Conservation (phyloP, 176 grass and related monocot genomes). For the Carex pumila region DNA sequence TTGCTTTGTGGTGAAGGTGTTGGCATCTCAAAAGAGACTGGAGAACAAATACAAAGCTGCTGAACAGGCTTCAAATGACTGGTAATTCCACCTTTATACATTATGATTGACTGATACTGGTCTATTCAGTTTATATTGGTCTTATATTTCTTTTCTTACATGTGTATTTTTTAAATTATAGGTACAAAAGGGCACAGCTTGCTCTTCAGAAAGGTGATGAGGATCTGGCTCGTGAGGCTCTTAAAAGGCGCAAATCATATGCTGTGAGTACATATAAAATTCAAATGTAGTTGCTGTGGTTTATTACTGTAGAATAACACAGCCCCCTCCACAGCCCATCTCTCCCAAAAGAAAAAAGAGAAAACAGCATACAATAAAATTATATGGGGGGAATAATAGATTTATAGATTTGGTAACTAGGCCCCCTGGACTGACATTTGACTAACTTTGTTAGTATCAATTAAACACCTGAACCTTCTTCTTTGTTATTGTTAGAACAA, state of each 20-base stretch:
- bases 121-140: constrained; percentile 1
- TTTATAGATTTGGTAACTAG: not conserved
- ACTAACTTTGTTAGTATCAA: not conserved
- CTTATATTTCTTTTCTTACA: constrained; percentile 21
- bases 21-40: constrained; percentile 88
- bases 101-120: not conserved
- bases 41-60: constrained; percentile 98
- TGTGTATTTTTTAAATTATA: constrained; percentile 27
- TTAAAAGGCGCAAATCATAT: constrained; percentile 98
- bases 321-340: not conserved
- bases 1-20: constrained; percentile 54
- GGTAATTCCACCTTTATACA: constrained; percentile 42
- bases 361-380: not conserved
- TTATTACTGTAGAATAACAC: not conserved
- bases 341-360: not conserved
- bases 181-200: constrained; percentile 90
- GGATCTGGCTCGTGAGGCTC: constrained; percentile 95
- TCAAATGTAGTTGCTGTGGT: not conserved
- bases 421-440: not conserved
- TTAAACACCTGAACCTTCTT: not conserved
- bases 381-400: not conserved
- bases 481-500: not conserved
- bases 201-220: constrained; percentile 97
- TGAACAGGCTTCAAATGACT: constrained; percentile 71
- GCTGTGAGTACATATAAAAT: constrained; percentile 53